These are phyloP conservation scores for Epichloe amarillans DNA, from an alignment of 2,329 filamentous ascomycete species.

Conservation along the genomic window DNA sequence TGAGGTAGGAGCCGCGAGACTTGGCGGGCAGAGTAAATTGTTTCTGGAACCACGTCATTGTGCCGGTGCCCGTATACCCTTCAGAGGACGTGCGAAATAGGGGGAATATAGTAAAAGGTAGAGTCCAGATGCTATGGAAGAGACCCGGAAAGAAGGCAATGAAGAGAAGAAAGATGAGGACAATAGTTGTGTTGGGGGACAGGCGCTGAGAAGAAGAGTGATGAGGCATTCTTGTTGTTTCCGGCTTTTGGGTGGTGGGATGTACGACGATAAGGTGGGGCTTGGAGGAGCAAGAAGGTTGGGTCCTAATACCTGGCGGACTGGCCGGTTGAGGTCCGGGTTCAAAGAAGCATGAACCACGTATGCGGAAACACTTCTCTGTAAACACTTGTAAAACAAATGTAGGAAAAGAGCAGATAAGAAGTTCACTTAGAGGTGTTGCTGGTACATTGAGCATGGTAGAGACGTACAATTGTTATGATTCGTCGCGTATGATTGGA, in stretches of 20 bases:
- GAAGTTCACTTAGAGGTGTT: not conserved
- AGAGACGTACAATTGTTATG: not conserved
- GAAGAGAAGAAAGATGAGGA: constrained; percentile 34
- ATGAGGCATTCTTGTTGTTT: constrained; percentile 2
- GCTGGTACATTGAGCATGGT: not conserved
- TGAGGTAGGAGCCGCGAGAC: constrained; percentile 74
- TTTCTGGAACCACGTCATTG: constrained; percentile 75
- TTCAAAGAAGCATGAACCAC: not conserved
- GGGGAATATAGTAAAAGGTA: constrained; percentile 30
- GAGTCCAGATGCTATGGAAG: constrained; percentile 38
- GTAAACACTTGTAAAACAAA: not conserved
- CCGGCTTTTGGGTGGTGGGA: not conserved
- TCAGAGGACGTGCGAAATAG: constrained; percentile 17
- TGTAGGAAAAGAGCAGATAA: not conserved
- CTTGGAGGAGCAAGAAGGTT: not conserved
- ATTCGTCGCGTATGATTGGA: not conserved
- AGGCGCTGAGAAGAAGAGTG: constrained; percentile 12
- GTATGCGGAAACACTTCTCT: not conserved
- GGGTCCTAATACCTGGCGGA: not conserved
- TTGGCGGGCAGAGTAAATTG: constrained; percentile 64
- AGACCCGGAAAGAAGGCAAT: constrained; percentile 37
- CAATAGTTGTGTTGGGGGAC: constrained; percentile 27
- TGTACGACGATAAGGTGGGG: constrained; percentile 5
- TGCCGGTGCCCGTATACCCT: constrained; percentile 19
- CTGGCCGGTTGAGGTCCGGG: not conserved